phyloP scores from a whole-genome alignment of 768 basidiomycete genomes.

The Kwoniella dendrophila region DNA sequence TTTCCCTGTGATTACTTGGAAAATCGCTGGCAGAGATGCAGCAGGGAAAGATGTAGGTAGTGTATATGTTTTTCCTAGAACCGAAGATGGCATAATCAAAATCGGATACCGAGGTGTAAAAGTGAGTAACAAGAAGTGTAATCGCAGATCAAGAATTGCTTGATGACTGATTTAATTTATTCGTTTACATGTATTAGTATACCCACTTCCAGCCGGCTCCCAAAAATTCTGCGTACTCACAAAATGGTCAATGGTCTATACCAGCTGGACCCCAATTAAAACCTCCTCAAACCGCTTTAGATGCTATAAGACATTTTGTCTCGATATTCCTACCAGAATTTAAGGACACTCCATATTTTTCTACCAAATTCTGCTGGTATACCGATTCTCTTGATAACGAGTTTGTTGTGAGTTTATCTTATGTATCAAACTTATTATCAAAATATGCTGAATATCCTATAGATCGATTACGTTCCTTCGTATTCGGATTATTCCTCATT shows the following conservation, averaged over 20 bases:
- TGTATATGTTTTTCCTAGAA: conserved; percentile 35
- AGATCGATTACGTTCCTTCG: conserved; percentile 33
- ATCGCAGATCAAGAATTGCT: no score
- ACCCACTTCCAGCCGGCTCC: neutral
- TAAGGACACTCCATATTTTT: conserved; percentile 26
- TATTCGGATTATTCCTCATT: conserved; percentile 25
- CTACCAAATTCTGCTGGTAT: conserved; percentile 40
- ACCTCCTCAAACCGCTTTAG: conserved; percentile 30
- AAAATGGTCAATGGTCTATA: neutral
- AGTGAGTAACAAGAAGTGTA: conserved; percentile 34
- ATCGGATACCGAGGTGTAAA: conserved; percentile 40
- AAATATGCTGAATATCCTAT: neutral
- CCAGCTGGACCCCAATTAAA: conserved; percentile 16
- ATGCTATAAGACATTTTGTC: conserved; percentile 25
- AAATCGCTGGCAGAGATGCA: neutral
- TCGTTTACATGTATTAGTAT: conserved; percentile 1
- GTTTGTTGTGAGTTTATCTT: neutral
- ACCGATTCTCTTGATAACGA: conserved; percentile 37
- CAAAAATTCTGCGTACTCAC: neutral
- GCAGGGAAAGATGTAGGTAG: conserved; percentile 3
- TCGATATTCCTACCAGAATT: conserved; percentile 34
- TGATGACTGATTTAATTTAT: no score
- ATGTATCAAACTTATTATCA: neutral
- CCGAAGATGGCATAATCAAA: conserved; percentile 31
- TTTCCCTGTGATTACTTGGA: conserved; percentile 10